Evolutionary conservation across 768 basidiomycete species (phyloP).

Genomic region (Lactarius vividus): DNA sequence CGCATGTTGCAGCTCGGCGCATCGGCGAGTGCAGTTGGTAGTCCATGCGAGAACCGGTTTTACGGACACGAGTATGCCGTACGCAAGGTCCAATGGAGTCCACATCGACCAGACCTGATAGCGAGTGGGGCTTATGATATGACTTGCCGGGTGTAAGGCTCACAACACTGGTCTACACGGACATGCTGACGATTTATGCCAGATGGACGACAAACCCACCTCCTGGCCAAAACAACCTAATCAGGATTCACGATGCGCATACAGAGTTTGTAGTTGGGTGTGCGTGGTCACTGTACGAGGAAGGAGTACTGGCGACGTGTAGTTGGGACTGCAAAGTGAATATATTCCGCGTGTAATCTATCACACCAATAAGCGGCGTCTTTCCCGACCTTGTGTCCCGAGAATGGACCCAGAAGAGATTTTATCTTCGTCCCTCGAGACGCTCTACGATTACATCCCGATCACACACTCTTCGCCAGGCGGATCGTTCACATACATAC

Average conservation of each 20-base stretch:
- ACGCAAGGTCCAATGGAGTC: slow-evolving; percentile 86
- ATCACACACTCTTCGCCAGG: slow-evolving; percentile 59
- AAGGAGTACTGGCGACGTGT: slow-evolving; percentile 83
- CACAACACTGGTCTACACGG: slow-evolving; percentile 22
- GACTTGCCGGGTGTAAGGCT: slow-evolving; percentile 82
- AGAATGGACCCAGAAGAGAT: slow-evolving; percentile 56
- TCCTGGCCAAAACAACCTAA: slow-evolving; percentile 48
- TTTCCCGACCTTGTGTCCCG: neutral
- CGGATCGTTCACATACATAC: slow-evolving; percentile 48
- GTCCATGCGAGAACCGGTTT: slow-evolving; percentile 65
- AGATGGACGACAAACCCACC: slow-evolving; percentile 72
- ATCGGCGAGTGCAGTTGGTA: slow-evolving; percentile 55
- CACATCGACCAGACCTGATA: slow-evolving; percentile 67
- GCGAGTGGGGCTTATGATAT: slow-evolving; percentile 88
- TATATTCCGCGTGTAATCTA: slow-evolving; percentile 56
- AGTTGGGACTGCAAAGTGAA: slow-evolving; percentile 88
- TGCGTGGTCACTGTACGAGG: slow-evolving; percentile 89
- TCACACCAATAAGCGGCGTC: neutral
- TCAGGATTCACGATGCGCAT: slow-evolving; percentile 80
- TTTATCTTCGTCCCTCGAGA: slow-evolving; percentile 59
- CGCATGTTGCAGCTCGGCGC: slow-evolving; percentile 67
- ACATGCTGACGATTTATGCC: slow-evolving; percentile 4
- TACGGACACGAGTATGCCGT: slow-evolving; percentile 90
- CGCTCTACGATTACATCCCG: slow-evolving; percentile 59
- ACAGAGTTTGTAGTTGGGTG: slow-evolving; percentile 95